Evolutionary conservation across 1,139 yeast genomes (phyloP).

Genomic region (Candida anutae): DNA sequence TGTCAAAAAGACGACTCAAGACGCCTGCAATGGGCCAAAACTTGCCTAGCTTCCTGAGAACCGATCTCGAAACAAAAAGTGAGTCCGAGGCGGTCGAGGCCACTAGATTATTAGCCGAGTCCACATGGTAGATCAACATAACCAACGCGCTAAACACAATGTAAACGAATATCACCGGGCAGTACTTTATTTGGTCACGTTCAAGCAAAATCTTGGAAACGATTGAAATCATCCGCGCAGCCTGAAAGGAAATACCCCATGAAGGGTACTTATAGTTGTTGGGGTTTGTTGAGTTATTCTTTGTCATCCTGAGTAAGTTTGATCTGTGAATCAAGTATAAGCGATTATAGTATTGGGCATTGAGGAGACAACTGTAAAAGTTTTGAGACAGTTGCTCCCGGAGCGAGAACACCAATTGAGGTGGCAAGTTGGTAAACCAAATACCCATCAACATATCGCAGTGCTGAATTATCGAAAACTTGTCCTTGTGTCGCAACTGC

Average conservation of each 20-base stretch:
- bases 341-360: slow-evolving; percentile 68
- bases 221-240: slow-evolving; percentile 72
- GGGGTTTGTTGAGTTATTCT: slow-evolving; percentile 33
- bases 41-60: slow-evolving; percentile 45
- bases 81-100: slow-evolving; percentile 57
- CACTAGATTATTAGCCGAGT: slow-evolving; percentile 48
- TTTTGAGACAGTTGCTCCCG: slow-evolving; percentile 46
- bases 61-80: slow-evolving; percentile 43
- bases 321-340: slow-evolving; percentile 68
- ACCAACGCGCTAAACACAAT: slow-evolving; percentile 62
- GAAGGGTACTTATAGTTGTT: slow-evolving; percentile 59
- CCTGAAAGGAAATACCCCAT: slow-evolving; percentile 82
- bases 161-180: slow-evolving; percentile 52
- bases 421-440: slow-evolving; percentile 69
- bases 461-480: slow-evolving; percentile 53
- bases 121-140: slow-evolving; percentile 69
- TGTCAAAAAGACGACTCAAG: slow-evolving; percentile 34
- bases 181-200: slow-evolving; percentile 42
- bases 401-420: slow-evolving; percentile 54
- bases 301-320: slow-evolving; percentile 50
- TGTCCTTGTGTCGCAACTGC: slow-evolving; percentile 38
- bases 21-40: slow-evolving; percentile 40
- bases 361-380: slow-evolving; percentile 54
- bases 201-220: slow-evolving; percentile 54
- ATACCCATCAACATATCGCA: slow-evolving; percentile 77